Base-by-base conservation (phyloP, 345 rosid species). In the Sisymbrium altissimum region DNA sequence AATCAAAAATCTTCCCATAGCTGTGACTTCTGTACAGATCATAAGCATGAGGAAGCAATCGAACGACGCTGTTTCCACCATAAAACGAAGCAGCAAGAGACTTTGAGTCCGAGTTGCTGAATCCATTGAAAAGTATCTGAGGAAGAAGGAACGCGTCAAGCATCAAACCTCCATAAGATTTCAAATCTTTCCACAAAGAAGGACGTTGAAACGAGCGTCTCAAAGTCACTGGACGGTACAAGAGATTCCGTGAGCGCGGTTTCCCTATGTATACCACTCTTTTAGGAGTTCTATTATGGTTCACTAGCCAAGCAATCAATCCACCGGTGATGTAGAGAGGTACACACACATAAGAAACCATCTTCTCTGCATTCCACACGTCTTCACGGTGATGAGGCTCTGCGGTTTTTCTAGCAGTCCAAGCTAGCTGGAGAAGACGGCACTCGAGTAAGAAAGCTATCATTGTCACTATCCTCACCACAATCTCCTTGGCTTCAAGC, bases 401-500 rank as follows among this genome's bases (percentile, higher is more conserved):
- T 50, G 60, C 86, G 8, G 74, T 72, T 66, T 68, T 76, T 78
- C 96, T 84, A 41, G 89, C 79, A 39, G 85, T 86, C 96, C 93
- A 91, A 49, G 86, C 78, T 70, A 87, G 83, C 73, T 88, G 96
- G 71, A 94, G 89, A 77, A 94, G 84, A 43, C 88, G 85, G 35
- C 88, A 90, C 75, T 89, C 86, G 70, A 94, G 77, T 81, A 94
- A 89, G 76, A 91, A 89, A 59, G 95, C 98, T 50, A 89, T 74
- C 90, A 94, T 83, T 5, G 91, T 91, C 30, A 89, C 91, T 64
- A 84, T 82, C 78, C 97, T 79, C 19, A 91, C 96, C 17, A 87
- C 76, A 67, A 91, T 91, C 79, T 94, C 93, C 65, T 94, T 88
- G 53, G 84, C 87, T 81, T 91, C 93, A 5, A 94, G 85, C 98